Conservation (phyloP, 805 yeast genomes). For the Metschnikowia rubicola region DNA sequence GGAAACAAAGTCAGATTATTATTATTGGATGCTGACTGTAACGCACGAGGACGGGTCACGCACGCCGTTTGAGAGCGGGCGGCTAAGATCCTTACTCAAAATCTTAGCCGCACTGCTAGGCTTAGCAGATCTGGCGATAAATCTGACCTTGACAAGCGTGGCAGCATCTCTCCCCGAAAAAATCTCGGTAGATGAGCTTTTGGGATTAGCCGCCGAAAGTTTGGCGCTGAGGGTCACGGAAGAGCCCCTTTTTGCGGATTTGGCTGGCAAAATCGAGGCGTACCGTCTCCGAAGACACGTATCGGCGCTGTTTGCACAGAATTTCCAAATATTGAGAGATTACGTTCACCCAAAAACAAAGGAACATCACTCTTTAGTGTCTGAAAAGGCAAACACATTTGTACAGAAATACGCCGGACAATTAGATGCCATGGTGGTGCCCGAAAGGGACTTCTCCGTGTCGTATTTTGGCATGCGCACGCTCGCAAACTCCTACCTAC, state of each 20-base stretch:
- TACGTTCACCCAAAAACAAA: slow-evolving; percentile 10
- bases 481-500: slow-evolving; percentile 79
- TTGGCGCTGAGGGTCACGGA: slow-evolving; percentile 31
- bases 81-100: slow-evolving; percentile 1
- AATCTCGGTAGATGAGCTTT: slow-evolving; percentile 20
- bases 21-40: not conserved
- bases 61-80: slow-evolving; percentile 1
- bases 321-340: slow-evolving; percentile 18
- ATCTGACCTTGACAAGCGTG: not conserved
- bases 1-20: not conserved
- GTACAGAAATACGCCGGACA: slow-evolving; percentile 63
- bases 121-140: not conserved
- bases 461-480: slow-evolving; percentile 91
- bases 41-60: not conserved
- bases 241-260: slow-evolving; percentile 34
- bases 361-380: slow-evolving; percentile 53
- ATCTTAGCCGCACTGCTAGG: not conserved
- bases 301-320: slow-evolving; percentile 23
- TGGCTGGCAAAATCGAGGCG: slow-evolving; percentile 39
- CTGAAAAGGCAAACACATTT: slow-evolving; percentile 58
- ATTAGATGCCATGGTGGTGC: slow-evolving; percentile 69
- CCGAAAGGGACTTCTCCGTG: slow-evolving; percentile 72
- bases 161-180: slow-evolving; percentile 8
- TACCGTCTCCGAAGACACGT: slow-evolving; percentile 23
- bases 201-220: slow-evolving; percentile 30